Evolutionary conservation across 441 rosid species (phyloP).

Genomic region (Pelargonium myrrhifolium): DNA sequence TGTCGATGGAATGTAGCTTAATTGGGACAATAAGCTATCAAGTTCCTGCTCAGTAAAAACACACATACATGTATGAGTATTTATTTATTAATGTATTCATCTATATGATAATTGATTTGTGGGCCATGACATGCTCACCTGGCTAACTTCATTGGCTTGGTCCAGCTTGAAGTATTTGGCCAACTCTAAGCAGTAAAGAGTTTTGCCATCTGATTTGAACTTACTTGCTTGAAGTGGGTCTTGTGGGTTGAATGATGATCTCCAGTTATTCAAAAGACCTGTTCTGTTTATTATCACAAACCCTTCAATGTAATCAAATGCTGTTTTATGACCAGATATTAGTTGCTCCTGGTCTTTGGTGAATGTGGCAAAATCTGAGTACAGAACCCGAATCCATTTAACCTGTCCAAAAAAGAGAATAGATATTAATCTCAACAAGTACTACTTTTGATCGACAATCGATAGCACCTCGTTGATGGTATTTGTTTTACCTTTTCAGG

Average conservation of each 20-base stretch:
- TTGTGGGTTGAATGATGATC: slow-evolving; percentile 65
- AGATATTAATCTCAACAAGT: no score
- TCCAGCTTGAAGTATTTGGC: slow-evolving; percentile 62
- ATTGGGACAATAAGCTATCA: slow-evolving; percentile 34
- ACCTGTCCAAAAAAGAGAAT: slow-evolving; percentile 33
- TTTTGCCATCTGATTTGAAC: slow-evolving; percentile 68
- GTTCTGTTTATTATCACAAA: slow-evolving; percentile 70
- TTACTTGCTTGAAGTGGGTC: slow-evolving; percentile 60
- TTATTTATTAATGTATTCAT: no score
- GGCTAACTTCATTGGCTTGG: slow-evolving; percentile 27
- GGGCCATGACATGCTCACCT: slow-evolving; percentile 29
- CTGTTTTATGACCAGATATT: slow-evolving; percentile 37
- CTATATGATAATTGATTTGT: no score
- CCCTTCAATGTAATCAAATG: slow-evolving; percentile 87
- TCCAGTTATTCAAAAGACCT: slow-evolving; percentile 69
- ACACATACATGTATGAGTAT: background rate
- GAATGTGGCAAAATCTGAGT: slow-evolving; percentile 63
- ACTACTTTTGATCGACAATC: no score
- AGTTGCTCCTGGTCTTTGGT: slow-evolving; percentile 73
- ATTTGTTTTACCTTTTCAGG: no score
- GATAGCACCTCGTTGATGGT: no score
- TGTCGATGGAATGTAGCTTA: slow-evolving; percentile 63
- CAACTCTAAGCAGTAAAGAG: slow-evolving; percentile 76
- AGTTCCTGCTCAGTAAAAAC: background rate
- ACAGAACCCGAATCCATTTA: slow-evolving; percentile 80